Evolutionary conservation across 2,329 filamentous ascomycete species (phyloP).

Genomic region (Coccinonectria pachysandricola): DNA sequence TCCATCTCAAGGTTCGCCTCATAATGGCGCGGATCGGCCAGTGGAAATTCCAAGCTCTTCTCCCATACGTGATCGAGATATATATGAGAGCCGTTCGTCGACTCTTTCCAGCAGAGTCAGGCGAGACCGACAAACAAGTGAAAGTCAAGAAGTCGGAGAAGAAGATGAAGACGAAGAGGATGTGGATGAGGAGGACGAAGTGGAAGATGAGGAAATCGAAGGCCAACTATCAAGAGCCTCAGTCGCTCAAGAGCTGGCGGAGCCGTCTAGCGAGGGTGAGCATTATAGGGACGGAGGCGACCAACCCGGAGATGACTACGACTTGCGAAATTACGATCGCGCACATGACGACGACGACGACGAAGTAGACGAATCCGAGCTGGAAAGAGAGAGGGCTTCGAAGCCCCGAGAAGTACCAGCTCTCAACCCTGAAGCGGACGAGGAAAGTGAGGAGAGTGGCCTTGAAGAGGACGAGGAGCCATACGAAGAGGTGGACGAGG

Average conservation of each 20-base stretch:
- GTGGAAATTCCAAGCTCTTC: constrained; percentile 16
- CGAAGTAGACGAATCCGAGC: constrained; percentile 18
- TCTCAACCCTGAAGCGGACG: constrained; percentile 13
- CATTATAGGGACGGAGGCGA: constrained; percentile 18
- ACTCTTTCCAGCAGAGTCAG: constrained; percentile 4
- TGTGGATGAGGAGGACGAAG: constrained; percentile 12
- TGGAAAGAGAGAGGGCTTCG: constrained; percentile 19
- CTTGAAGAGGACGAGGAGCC: constrained; percentile 17
- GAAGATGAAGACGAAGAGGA: constrained; percentile 17
- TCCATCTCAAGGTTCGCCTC: constrained; percentile 4
- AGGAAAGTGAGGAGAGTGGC: constrained; percentile 7
- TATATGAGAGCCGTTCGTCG: constrained; percentile 3
- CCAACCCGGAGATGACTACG: constrained; percentile 23
- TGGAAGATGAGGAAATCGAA: constrained; percentile 4
- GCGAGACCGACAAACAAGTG: constrained; percentile 5
- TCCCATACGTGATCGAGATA: constrained; percentile 6
- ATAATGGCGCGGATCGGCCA: constrained; percentile 10
- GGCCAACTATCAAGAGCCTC: too few species aligned
- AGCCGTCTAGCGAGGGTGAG: constrained; percentile 9
- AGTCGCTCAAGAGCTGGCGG: background rate
- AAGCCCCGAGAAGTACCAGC: constrained; percentile 14
- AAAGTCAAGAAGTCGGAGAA: constrained; percentile 4
- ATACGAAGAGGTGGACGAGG: constrained; percentile 13
- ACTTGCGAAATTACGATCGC: constrained; percentile 23
- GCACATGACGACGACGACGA: constrained; percentile 25